phyloP scores from a whole-genome alignment of 78 protist species.

The Tieghemostelium lacteum region DNA sequence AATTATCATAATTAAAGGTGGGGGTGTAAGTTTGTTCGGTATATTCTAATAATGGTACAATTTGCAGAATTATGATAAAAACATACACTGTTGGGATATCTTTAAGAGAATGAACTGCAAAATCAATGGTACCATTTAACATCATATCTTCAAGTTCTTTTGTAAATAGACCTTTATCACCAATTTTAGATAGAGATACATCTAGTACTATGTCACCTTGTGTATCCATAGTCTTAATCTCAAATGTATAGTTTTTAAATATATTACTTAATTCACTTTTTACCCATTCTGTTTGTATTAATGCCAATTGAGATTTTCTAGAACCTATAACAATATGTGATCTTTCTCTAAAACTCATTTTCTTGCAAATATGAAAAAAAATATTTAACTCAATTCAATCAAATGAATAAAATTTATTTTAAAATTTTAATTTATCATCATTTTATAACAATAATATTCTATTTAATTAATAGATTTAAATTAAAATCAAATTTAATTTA shows the following conservation, averaged over 20 bases:
- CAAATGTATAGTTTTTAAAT: constrained; percentile 52
- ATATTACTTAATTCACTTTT: constrained; percentile 17
- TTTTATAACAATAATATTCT: too few species aligned
- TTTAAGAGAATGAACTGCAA: constrained; percentile 89
- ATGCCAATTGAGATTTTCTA: constrained; percentile 79
- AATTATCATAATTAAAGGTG: too few species aligned
- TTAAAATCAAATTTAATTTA: too few species aligned
- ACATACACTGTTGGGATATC: constrained; percentile 80
- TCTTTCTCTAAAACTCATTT: too few species aligned
- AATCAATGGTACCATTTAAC: constrained; percentile 72
- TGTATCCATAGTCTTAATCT: constrained; percentile 82
- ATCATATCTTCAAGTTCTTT: constrained; percentile 87
- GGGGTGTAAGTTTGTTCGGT: too few species aligned
- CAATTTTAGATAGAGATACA: constrained; percentile 84
- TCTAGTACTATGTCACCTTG: constrained; percentile 87
- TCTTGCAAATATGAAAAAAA: too few species aligned
- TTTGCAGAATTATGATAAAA: too few species aligned
- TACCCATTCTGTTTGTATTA: constrained; percentile 80
- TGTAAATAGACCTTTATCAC: constrained; percentile 91
- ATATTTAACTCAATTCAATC: too few species aligned
- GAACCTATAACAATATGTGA: constrained; percentile 66
- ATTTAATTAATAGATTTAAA: too few species aligned
- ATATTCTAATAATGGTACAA: too few species aligned
- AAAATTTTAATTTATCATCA: too few species aligned
- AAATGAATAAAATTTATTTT: too few species aligned